These are phyloP conservation scores for Melaleuca quinquenervia DNA, from an alignment of 345 rosid species.

Conservation along the genomic window DNA sequence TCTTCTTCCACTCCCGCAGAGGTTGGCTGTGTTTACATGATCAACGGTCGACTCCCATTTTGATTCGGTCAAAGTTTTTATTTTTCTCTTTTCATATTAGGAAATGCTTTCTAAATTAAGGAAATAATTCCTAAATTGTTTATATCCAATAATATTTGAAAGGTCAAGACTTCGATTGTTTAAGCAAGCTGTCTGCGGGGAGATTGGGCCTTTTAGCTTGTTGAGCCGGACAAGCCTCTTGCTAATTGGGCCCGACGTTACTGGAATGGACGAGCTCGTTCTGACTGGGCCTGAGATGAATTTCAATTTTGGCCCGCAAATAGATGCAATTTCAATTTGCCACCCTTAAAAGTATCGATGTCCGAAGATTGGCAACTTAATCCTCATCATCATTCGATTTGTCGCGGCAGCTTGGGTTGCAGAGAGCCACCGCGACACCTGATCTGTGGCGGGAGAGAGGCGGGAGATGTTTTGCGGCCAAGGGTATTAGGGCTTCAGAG, in stretches of 20 bases:
- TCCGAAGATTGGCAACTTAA: neutral
- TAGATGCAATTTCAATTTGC: neutral
- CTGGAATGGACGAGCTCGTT: neutral
- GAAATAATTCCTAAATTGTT: neutral
- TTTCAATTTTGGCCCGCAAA: neutral
- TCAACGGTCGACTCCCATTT: neutral
- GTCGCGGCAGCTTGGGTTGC: neutral
- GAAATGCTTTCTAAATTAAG: neutral
- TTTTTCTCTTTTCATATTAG: neutral
- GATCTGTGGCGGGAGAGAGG: neutral
- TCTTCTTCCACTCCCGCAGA: neutral
- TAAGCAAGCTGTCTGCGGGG: neutral
- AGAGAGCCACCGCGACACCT: neutral
- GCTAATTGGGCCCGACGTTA: neutral
- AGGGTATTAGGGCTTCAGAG: neutral
- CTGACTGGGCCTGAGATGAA: neutral
- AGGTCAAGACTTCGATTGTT: neutral
- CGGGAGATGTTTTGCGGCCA: accelerated
- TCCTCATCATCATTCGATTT: neutral
- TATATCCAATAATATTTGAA: neutral
- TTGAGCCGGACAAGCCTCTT: neutral
- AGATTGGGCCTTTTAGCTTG: neutral
- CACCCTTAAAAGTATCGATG: neutral
- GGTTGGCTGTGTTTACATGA: neutral
- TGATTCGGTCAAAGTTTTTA: neutral